Percentiles rank a stretch among this genome's conserved stretches.
Evolutionary conservation across 2,329 filamentous ascomycete species (phyloP).

Genomic region (Remersonia thermophila): DNA sequence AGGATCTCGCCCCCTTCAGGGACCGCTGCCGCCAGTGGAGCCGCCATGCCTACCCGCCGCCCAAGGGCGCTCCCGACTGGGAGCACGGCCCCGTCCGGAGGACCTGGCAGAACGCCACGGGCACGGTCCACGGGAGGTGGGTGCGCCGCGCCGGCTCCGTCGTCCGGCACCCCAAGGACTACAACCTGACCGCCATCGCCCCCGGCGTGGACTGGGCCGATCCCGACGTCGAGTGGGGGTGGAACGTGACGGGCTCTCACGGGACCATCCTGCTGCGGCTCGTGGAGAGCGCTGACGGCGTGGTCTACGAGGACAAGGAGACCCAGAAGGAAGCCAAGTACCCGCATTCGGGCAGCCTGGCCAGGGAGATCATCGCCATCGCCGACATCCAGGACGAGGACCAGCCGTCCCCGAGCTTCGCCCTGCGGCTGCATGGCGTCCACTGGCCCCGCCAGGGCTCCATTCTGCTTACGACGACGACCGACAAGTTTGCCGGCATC

Average conservation of each 20-base stretch:
- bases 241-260: constrained; percentile 65
- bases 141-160: constrained; percentile 42
- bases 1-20: constrained; percentile 54
- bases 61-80: constrained; percentile 18
- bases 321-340: constrained; percentile 23
- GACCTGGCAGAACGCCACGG: constrained; percentile 69
- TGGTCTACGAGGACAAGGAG: constrained; percentile 30
- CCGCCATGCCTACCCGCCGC: constrained; percentile 33
- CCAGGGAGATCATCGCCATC: constrained; percentile 57
- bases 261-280: constrained; percentile 61
- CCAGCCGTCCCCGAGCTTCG: constrained; percentile 55
- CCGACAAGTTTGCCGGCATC: constrained; percentile 86
- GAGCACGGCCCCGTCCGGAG: constrained; percentile 24
- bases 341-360: constrained; percentile 34
- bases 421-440: constrained; percentile 68
- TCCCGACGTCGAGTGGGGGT: constrained; percentile 49
- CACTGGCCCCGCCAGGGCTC: constrained; percentile 76
- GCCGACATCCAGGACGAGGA: constrained; percentile 61
- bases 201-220: constrained; percentile 53
- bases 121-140: constrained; percentile 67
- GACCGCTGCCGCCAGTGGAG: constrained; percentile 51
- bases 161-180: constrained; percentile 33
- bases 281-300: constrained; percentile 37
- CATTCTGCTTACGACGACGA: constrained; percentile 75
- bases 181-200: constrained; percentile 53